phyloP scores from a whole-genome alignment of 148 eudicot species.

The Pharnaceum exiguum region DNA sequence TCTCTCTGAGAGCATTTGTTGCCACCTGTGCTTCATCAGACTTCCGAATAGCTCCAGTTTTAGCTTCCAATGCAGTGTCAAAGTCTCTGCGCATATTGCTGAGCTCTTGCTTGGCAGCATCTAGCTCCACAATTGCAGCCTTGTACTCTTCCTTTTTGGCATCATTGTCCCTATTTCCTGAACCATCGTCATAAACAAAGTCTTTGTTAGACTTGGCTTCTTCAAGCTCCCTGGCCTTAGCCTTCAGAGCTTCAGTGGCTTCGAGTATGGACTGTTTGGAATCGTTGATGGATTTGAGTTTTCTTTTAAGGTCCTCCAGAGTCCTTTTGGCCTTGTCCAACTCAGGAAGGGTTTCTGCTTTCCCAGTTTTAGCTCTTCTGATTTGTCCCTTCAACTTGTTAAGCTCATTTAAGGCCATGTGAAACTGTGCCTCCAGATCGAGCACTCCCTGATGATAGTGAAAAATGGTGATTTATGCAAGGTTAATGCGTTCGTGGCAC shows the following conservation, averaged over 20 bases:
- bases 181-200: slow-evolving; percentile 20
- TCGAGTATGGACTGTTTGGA: slow-evolving; percentile 53
- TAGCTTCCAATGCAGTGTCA: slow-evolving; percentile 47
- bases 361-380: slow-evolving; percentile 45
- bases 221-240: slow-evolving; percentile 43
- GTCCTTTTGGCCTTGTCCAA: slow-evolving; percentile 59
- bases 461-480: no score
- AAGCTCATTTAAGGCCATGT: slow-evolving; percentile 56
- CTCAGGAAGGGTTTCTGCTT: slow-evolving; percentile 51
- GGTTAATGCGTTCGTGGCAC: no score
- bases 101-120: slow-evolving; percentile 62
- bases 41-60: slow-evolving; percentile 37
- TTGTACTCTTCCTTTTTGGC: slow-evolving; percentile 45
- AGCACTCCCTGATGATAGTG: slow-evolving; percentile 38
- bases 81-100: slow-evolving; percentile 54
- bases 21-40: slow-evolving; percentile 55
- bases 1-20: slow-evolving; percentile 37
- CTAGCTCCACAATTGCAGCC: slow-evolving; percentile 55
- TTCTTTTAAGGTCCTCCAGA: slow-evolving; percentile 45
- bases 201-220: slow-evolving; percentile 33
- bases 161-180: slow-evolving; percentile 32
- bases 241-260: slow-evolving; percentile 57
- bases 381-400: slow-evolving; percentile 51
- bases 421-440: slow-evolving; percentile 75
- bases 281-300: slow-evolving; percentile 47